phyloP scores from a whole-genome alignment of 192 early-diverging fungal genomes.

The Coemansia sp. region DNA sequence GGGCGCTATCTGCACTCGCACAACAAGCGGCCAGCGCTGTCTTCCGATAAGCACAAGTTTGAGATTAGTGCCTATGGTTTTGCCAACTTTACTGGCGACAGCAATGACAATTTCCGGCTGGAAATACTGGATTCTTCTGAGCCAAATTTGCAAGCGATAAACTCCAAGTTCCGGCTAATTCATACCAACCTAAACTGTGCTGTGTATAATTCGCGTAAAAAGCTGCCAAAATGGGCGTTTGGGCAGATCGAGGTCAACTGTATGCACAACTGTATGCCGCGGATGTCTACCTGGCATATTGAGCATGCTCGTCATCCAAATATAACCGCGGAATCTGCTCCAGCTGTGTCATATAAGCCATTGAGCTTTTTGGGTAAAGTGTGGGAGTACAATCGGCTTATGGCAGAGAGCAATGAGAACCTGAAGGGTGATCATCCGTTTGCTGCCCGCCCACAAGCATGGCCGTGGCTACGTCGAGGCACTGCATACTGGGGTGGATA shows the following conservation, averaged over 20 bases:
- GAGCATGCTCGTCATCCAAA: slow-evolving; percentile 59
- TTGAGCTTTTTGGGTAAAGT: slow-evolving; percentile 79
- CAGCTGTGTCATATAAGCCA: slow-evolving; percentile 56
- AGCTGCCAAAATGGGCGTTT: slow-evolving; percentile 92
- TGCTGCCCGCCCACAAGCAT: slow-evolving; percentile 83
- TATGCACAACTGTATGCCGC: slow-evolving; percentile 72
- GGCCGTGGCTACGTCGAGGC: slow-evolving; percentile 83
- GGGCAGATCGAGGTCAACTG: slow-evolving; percentile 93
- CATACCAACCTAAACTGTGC: slow-evolving; percentile 71
- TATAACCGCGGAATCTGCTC: slow-evolving; percentile 44
- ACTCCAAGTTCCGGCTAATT: slow-evolving; percentile 70
- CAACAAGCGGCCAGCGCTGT: slow-evolving; percentile 65
- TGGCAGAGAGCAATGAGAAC: slow-evolving; percentile 83
- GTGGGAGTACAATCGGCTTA: slow-evolving; percentile 77
- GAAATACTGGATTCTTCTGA: slow-evolving; percentile 63
- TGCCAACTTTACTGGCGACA: slow-evolving; percentile 72
- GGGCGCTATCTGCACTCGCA: slow-evolving; percentile 70
- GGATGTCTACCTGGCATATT: slow-evolving; percentile 80
- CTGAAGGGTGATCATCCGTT: slow-evolving; percentile 90
- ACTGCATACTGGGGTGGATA: slow-evolving; percentile 84
- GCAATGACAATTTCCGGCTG: slow-evolving; percentile 86
- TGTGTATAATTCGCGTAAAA: slow-evolving; percentile 73
- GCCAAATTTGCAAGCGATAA: slow-evolving; percentile 59
- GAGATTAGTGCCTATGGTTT: slow-evolving; percentile 75
- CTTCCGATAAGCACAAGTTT: slow-evolving; percentile 65